A percentile compares a stretch with the other conserved stretches of the same genome.
These are phyloP conservation scores for Hordeum pubiflorum DNA, from an alignment of 202 grass and related monocot species.

Conservation along the genomic window DNA sequence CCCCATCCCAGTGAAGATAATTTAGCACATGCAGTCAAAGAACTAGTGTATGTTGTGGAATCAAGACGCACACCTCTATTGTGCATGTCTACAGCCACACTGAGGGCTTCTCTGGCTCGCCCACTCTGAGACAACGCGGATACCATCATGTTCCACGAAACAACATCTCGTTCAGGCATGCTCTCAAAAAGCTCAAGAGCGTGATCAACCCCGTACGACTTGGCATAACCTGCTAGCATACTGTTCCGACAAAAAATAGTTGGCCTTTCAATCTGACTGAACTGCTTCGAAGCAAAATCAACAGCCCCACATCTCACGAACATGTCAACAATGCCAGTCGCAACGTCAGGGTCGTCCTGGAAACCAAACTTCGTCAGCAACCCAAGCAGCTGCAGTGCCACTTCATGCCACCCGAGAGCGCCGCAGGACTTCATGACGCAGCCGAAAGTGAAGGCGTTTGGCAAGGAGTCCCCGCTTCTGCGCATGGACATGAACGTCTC, in stretches of 20 bases:
- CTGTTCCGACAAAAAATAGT: slow-evolving; percentile 70
- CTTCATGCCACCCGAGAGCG: slow-evolving; percentile 36
- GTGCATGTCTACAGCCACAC: slow-evolving; percentile 60
- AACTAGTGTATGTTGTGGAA: slow-evolving; percentile 81
- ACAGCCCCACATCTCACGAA: slow-evolving; percentile 61
- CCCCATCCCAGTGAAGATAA: slow-evolving; percentile 55
- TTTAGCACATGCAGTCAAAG: slow-evolving; percentile 67
- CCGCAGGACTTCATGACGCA: slow-evolving; percentile 70
- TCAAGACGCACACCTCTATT: slow-evolving; percentile 48
- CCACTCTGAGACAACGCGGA: slow-evolving; percentile 53
- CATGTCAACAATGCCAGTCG: slow-evolving; percentile 60
- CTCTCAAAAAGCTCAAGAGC: slow-evolving; percentile 60
- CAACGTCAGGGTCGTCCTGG: slow-evolving; percentile 43
- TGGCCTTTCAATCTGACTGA: slow-evolving; percentile 39
- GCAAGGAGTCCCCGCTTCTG: slow-evolving; percentile 17
- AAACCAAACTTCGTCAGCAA: slow-evolving; percentile 60
- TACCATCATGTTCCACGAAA: slow-evolving; percentile 91
- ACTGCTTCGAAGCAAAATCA: slow-evolving; percentile 52
- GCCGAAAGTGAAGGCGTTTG: slow-evolving; percentile 63
- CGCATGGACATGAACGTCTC: slow-evolving; percentile 59
- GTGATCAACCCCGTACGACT: slow-evolving; percentile 34
- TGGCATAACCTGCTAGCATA: slow-evolving; percentile 59
- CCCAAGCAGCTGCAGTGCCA: slow-evolving; percentile 65
- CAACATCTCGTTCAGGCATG: slow-evolving; percentile 69
- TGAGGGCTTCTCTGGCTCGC: slow-evolving; percentile 43